A percentile compares a stretch with the other conserved stretches of the same genome.
phyloP scores from a whole-genome alignment of 2,329 filamentous ascomycete species.

The Colletotrichum simmondsii region DNA sequence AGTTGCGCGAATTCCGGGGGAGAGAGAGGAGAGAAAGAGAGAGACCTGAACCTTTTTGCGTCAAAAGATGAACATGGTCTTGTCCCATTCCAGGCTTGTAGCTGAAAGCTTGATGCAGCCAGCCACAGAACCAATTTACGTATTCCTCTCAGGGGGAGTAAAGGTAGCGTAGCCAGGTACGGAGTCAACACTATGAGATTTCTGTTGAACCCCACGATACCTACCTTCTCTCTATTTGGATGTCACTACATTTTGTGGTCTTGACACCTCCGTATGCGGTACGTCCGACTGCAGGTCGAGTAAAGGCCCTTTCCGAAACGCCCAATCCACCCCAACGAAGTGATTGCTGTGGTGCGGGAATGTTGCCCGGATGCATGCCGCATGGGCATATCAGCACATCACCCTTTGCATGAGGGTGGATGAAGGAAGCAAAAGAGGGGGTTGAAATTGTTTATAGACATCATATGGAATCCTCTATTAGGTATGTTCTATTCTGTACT shows the following conservation, averaged over 20 bases:
- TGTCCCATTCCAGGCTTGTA: slow-evolving; percentile 6
- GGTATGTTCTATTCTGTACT: too few species aligned
- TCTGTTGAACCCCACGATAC: slow-evolving; percentile 8
- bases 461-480: too few species aligned
- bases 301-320: not conserved
- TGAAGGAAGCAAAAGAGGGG: not conserved
- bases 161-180: not conserved
- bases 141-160: not conserved
- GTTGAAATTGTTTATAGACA: not conserved
- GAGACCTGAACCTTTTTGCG: not conserved
- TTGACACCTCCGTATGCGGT: not conserved
- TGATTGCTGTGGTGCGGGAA: not conserved
- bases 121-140: not conserved
- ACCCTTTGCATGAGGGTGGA: not conserved
- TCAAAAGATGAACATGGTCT: not conserved
- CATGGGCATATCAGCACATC: not conserved
- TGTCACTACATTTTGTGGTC: slow-evolving; percentile 16
- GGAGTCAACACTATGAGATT: not conserved
- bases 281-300: not conserved
- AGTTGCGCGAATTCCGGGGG: slow-evolving; percentile 31
- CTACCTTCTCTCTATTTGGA: slow-evolving; percentile 14
- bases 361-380: slow-evolving; percentile 9
- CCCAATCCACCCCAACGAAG: not conserved
- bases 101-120: slow-evolving; percentile 8
- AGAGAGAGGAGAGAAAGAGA: not conserved